Evolutionary conservation across 2,329 filamentous ascomycete species (phyloP), one percentile per base, ranked within the genome.

Genomic region (Colletotrichum sp.): DNA sequence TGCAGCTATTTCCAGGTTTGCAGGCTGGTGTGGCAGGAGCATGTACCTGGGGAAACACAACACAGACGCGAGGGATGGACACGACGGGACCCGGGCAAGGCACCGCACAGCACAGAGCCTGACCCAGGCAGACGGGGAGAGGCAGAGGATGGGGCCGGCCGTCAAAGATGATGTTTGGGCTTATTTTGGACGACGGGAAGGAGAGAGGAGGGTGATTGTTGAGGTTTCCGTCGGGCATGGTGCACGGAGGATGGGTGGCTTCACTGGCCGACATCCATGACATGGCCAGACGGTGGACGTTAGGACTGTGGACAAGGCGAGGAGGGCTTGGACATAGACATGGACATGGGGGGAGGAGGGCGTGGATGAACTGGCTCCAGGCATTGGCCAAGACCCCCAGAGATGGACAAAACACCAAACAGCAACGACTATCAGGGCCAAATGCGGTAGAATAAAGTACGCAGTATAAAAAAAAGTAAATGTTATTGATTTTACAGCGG

Each of bases 141-240:
- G 48, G 55, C 69, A 75, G 52, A 18, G 57, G 48, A 61, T 71
- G 67, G 72, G 52, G 72, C 70, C 70, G 64, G 70, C 55, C 57
- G 64, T 64, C 55, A 48, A 57, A 36, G 61, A 63, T 52, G 70
- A 21, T 72, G 73, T 73, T 67, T 75, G 57, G 73, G 28, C 63
- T 72, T 73, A 75, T 73, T 73, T 72, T 75, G 48, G 73, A 73
- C 70, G 70, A 73, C 70, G 43, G 32, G 34, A 34, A 48, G 38
- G 38, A 48, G 38, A 43, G 38, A 48, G 38, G 38, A 48, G 18
- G 63, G 64, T 68, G 68, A 68, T 60, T 68, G 73, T 75, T 68
- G 73, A 75, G 73, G 64, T 48, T 67, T 63, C 36, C 57, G 18
- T 30, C 69, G 69, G 52, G 65, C 61, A 43, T 64, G 38, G 60